Evolutionary conservation across 73 alveolate species (phyloP).

Genomic region (Paramecium bursaria): DNA sequence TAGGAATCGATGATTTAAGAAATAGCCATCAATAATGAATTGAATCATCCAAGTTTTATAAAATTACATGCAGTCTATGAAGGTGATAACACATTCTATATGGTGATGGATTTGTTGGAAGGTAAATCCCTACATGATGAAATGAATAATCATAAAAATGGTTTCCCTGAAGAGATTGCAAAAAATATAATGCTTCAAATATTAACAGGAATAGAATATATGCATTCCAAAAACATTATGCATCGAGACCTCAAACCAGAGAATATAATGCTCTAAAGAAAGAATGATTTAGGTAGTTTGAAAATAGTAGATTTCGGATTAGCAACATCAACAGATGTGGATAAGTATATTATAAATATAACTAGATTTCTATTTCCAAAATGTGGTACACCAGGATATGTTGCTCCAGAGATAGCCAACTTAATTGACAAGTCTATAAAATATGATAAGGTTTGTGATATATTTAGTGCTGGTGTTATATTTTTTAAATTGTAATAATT

Average conservation of each 20-base stretch:
- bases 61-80: slow-evolving; percentile 67
- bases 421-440: slow-evolving; percentile 51
- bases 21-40: slow-evolving; percentile 54
- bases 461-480: slow-evolving; percentile 67
- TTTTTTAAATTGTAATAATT: slow-evolving; percentile 62
- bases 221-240: slow-evolving; percentile 59
- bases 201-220: slow-evolving; percentile 58
- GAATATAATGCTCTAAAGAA: slow-evolving; percentile 44
- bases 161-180: slow-evolving; percentile 62
- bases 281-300: slow-evolving; percentile 32
- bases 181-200: slow-evolving; percentile 56
- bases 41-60: slow-evolving; percentile 64
- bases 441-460: slow-evolving; percentile 65
- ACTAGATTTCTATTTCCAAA: slow-evolving; percentile 44
- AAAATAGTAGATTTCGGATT: slow-evolving; percentile 69
- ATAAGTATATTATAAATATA: neutral
- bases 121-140: slow-evolving; percentile 67
- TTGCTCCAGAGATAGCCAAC: slow-evolving; percentile 84
- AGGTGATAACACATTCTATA: slow-evolving; percentile 66
- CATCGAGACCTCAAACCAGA: slow-evolving; percentile 72
- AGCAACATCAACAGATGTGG: slow-evolving; percentile 61
- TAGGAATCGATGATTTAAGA: slow-evolving; percentile 65
- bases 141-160: slow-evolving; percentile 62
- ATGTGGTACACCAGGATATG: slow-evolving; percentile 82
- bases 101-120: slow-evolving; percentile 68